Conservation (phyloP, 108 stramenopile genomes). For the Nitzschia palea region DNA sequence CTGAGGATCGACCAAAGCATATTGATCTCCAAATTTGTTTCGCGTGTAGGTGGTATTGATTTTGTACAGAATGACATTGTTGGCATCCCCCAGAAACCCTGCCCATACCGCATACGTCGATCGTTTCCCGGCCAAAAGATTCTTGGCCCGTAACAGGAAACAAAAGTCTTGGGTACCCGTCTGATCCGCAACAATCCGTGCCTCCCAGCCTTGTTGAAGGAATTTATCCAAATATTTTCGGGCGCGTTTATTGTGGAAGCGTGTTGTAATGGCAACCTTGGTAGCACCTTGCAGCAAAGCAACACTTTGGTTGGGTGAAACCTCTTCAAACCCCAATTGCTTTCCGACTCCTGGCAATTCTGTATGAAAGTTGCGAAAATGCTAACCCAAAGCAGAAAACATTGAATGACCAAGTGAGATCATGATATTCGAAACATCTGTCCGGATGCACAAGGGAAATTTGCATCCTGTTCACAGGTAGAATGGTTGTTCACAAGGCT, state of each 20-base stretch:
- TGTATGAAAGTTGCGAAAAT: constrained; percentile 40
- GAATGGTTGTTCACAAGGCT: too few species aligned
- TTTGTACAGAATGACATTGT: constrained; percentile 29
- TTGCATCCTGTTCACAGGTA: too few species aligned
- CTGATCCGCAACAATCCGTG: constrained; percentile 27
- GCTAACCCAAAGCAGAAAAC: constrained; percentile 3
- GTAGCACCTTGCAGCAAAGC: constrained; percentile 27
- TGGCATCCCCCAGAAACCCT: constrained; percentile 40
- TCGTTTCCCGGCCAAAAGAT: constrained; percentile 28
- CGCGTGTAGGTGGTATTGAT: too few species aligned
- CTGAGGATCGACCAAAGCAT: too few species aligned
- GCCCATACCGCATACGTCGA: constrained; percentile 47
- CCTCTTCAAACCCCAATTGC: constrained; percentile 39
- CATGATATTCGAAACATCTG: too few species aligned
- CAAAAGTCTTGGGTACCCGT: constrained; percentile 51
- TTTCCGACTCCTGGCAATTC: constrained; percentile 39
- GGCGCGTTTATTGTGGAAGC: constrained; percentile 6
- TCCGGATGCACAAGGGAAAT: too few species aligned
- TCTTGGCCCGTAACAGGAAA: constrained; percentile 32
- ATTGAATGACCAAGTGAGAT: background rate
- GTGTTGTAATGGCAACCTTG: constrained; percentile 37
- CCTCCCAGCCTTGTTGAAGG: constrained; percentile 26
- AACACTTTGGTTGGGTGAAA: constrained; percentile 29
- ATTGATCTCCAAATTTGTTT: too few species aligned
- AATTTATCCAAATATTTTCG: constrained; percentile 22